A percentile compares a stretch with the other conserved stretches of the same genome.
Conservation (phyloP, 805 yeast species). For the Nakazawaea siamensis region DNA sequence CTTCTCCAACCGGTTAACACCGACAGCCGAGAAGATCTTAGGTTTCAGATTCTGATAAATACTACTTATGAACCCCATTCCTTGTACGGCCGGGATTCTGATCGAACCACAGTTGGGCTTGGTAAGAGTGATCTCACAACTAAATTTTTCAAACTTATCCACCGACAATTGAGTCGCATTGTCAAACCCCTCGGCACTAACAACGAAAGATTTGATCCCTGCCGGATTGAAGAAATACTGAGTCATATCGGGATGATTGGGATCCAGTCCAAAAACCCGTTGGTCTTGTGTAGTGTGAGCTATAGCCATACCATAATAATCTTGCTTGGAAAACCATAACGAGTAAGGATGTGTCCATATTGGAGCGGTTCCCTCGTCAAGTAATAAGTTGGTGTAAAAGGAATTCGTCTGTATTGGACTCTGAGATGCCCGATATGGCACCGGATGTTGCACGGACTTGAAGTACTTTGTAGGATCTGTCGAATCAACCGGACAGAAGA, state of each 20-base stretch:
- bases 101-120: constrained; percentile 27
- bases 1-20: constrained; percentile 37
- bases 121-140: constrained; percentile 15
- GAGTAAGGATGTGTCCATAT: constrained; percentile 82
- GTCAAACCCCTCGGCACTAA: constrained; percentile 36
- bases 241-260: constrained; percentile 23
- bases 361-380: constrained; percentile 60
- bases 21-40: constrained; percentile 41
- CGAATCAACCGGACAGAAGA: constrained; percentile 5
- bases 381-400: constrained; percentile 65
- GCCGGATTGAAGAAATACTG: constrained; percentile 63
- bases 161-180: constrained; percentile 15
- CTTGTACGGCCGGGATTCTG: constrained; percentile 64
- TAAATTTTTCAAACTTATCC: constrained; percentile 24
- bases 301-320: constrained; percentile 52
- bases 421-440: no score
- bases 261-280: constrained; percentile 63
- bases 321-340: constrained; percentile 49
- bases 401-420: constrained; percentile 71
- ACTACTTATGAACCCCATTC: constrained; percentile 73
- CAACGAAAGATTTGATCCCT: constrained; percentile 50
- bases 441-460: constrained; percentile 4
- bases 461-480: constrained; percentile 14
- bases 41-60: constrained; percentile 41
- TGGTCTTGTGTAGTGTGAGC: constrained; percentile 54